These are phyloP conservation scores for Lablab purpureus DNA, from an alignment of 306 rosid species.

Conservation along the genomic window DNA sequence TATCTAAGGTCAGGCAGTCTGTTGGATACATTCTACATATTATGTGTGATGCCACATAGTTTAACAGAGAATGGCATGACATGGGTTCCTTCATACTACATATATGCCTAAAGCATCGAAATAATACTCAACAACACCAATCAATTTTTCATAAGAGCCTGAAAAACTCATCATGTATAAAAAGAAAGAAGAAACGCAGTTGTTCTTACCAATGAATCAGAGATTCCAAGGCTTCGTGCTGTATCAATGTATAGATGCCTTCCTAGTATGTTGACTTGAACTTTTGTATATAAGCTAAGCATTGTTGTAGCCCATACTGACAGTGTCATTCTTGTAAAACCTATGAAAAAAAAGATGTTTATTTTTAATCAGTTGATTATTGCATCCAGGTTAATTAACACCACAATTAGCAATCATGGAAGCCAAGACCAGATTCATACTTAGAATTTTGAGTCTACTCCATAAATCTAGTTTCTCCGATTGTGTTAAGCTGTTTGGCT, in stretches of 20 bases:
- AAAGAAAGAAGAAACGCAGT: conserved; percentile 33
- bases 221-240: conserved; percentile 77
- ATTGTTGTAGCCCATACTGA: conserved; percentile 87
- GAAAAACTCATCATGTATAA: background rate
- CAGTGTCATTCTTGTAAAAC: conserved; percentile 87
- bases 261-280: conserved; percentile 96
- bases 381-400: conserved; percentile 21
- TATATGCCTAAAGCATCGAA: conserved; percentile 18
- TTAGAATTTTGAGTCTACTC: conserved; percentile 83
- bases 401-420: conserved; percentile 11
- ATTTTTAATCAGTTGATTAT: conserved; percentile 24
- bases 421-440: conserved; percentile 59
- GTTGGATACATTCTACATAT: conserved; percentile 6
- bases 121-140: conserved; percentile 23
- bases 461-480: conserved; percentile 85
- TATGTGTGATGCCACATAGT: background rate
- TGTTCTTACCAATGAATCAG: conserved; percentile 62
- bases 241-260: conserved; percentile 90
- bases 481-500: conserved; percentile 64
- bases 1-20: background rate
- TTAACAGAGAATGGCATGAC: background rate
- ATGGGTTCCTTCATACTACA: conserved; percentile 12
- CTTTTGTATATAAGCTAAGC: conserved; percentile 87
- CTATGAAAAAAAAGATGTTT: conserved; percentile 54
- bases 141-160: background rate